These are phyloP conservation scores for Colletotrichum sp. DNA, from an alignment of 2,329 filamentous ascomycete species.

Conservation along the genomic window DNA sequence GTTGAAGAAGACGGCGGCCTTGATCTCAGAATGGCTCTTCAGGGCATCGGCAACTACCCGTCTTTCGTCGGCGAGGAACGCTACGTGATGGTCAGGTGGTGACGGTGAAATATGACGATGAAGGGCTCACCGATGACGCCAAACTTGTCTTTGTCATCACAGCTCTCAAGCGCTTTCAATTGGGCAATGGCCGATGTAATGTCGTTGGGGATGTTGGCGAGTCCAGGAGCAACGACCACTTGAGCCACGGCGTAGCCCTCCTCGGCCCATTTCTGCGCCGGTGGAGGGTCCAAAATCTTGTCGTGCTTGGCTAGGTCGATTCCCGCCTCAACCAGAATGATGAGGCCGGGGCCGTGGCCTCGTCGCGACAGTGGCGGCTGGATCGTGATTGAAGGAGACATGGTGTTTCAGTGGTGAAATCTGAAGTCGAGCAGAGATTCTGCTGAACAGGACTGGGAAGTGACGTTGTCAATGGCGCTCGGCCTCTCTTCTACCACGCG, in stretches of 20 bases:
- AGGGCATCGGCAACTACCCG: background rate
- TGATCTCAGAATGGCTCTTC: background rate
- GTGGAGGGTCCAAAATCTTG: slow-evolving; percentile 39
- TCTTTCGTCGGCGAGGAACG: background rate
- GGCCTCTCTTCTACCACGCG: background rate
- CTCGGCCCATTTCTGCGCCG: slow-evolving; percentile 74
- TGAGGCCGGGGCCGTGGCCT: slow-evolving; percentile 36
- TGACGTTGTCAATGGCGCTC: background rate
- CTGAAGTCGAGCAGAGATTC: background rate
- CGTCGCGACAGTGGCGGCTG: slow-evolving; percentile 33
- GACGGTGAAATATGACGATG: background rate
- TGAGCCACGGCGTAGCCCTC: slow-evolving; percentile 70
- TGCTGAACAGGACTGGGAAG: background rate
- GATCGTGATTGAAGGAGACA: slow-evolving; percentile 6
- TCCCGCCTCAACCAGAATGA: slow-evolving; percentile 27
- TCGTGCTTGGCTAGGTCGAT: slow-evolving; percentile 11
- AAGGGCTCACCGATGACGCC: slow-evolving; percentile 10
- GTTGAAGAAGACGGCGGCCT: slow-evolving; percentile 15
- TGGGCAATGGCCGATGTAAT: background rate
- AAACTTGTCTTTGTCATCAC: slow-evolving; percentile 34
- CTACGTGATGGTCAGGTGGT: background rate
- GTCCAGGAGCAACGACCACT: slow-evolving; percentile 32
- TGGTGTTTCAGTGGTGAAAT: background rate
- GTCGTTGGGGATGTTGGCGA: background rate
- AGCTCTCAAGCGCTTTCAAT: slow-evolving; percentile 9